Evolutionary conservation across 2,329 filamentous ascomycete species (phyloP).

Genomic region (Stagonosporopsis chrysanthemi): DNA sequence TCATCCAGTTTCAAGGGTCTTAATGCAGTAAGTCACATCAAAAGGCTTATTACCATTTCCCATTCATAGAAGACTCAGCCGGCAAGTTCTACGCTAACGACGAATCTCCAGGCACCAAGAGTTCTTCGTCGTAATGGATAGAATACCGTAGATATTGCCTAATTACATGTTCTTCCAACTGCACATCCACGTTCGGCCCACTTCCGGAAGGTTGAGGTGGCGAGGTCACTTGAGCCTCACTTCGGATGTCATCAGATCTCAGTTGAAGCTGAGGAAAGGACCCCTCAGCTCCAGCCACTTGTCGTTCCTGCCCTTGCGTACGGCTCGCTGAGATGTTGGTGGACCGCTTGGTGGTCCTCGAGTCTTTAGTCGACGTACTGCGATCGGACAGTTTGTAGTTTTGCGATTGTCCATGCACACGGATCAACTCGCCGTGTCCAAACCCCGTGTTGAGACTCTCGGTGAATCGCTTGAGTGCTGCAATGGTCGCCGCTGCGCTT

Average conservation of each 20-base stretch:
- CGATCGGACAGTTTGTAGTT: constrained; percentile 17
- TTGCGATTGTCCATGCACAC: constrained; percentile 15
- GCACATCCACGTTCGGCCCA: neutral
- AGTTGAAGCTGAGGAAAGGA: neutral
- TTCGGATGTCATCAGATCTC: neutral
- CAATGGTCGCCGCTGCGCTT: constrained; percentile 20
- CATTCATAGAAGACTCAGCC: neutral
- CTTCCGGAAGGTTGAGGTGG: neutral
- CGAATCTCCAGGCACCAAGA: neutral
- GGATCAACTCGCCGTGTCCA: constrained; percentile 24
- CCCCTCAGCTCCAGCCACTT: no score
- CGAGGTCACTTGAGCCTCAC: neutral
- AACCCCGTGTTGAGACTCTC: constrained; percentile 25
- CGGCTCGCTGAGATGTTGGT: neutral
- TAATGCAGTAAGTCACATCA: no score
- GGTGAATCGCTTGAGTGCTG: constrained; percentile 21
- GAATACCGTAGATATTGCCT: neutral
- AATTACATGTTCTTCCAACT: neutral
- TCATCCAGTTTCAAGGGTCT: no score
- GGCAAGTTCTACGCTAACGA: neutral
- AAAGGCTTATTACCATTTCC: neutral
- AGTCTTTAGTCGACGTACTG: constrained; percentile 7
- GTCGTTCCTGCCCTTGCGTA: neutral
- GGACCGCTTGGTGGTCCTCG: neutral
- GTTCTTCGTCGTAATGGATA: neutral